These are phyloP conservation scores for Coprinopsis cinerea DNA, from an alignment of 768 basidiomycete genomes.

Conservation along the genomic window DNA sequence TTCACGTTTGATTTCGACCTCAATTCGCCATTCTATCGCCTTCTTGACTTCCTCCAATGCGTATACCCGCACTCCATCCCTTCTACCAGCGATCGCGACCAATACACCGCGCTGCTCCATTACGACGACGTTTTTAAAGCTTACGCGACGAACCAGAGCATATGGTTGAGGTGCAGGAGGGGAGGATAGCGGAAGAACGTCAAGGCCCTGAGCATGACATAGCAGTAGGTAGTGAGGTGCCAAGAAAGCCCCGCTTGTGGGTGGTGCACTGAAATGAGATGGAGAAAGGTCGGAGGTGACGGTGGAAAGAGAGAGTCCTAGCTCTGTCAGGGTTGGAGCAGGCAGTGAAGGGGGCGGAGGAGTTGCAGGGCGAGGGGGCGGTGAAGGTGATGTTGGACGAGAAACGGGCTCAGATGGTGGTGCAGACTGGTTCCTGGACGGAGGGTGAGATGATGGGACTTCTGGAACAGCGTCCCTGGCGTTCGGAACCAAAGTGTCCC, in stretches of 20 bases:
- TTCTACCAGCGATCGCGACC: conserved; percentile 83
- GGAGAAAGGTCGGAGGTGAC: conserved; percentile 66
- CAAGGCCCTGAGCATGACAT: conserved; percentile 81
- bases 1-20: conserved; percentile 71
- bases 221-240: conserved; percentile 77
- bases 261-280: conserved; percentile 73
- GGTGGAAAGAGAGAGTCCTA: conserved; percentile 66
- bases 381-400: conserved; percentile 52
- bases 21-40: conserved; percentile 84
- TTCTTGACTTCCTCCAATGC: conserved; percentile 83
- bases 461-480: conserved; percentile 28
- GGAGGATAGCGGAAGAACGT: conserved; percentile 73
- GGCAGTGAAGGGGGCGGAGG: conserved; percentile 72
- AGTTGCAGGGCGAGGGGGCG: conserved; percentile 46
- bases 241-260: conserved; percentile 73
- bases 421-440: conserved; percentile 15
- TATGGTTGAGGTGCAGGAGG: conserved; percentile 76
- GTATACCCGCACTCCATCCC: conserved; percentile 85
- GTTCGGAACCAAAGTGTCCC: conserved; percentile 37
- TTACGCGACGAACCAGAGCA: conserved; percentile 73
- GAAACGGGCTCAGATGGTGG: conserved; percentile 34
- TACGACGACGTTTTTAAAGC: conserved; percentile 83
- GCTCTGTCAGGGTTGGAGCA: conserved; percentile 65
- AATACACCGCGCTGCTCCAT: conserved; percentile 90
- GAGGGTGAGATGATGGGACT: conserved; percentile 14